Percentiles rank a stretch among this genome's conserved stretches.
These are phyloP conservation scores for Colletotrichum shisoi DNA, from an alignment of 2,329 filamentous ascomycete species.

Conservation along the genomic window DNA sequence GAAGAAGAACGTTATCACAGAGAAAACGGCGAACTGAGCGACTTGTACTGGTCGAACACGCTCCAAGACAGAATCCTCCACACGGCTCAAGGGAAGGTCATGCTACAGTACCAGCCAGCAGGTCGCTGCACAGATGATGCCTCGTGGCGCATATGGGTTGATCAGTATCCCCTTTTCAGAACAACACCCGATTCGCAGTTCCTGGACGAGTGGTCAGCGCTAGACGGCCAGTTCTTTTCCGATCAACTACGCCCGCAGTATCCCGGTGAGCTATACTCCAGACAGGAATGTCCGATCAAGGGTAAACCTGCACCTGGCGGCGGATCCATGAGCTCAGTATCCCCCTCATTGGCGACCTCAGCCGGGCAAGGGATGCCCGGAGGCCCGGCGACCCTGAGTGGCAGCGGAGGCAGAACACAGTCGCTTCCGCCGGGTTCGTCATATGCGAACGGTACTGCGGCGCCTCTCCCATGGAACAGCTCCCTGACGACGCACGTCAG, in stretches of 20 bases:
- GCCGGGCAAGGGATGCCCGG: neutral
- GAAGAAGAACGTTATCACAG: neutral
- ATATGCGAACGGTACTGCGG: neutral
- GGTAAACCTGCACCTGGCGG: neutral
- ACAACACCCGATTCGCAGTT: neutral
- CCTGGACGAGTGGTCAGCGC: neutral
- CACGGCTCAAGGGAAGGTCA: neutral
- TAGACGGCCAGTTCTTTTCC: neutral
- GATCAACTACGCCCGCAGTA: rapidly evolving
- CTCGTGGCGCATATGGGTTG: slow-evolving; percentile 6
- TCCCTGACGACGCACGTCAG: neutral
- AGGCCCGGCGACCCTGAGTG: neutral
- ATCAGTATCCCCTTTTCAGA: neutral
- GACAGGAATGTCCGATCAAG: neutral
- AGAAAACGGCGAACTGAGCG: neutral
- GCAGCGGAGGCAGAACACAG: neutral
- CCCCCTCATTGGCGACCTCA: neutral
- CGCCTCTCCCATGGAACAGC: neutral
- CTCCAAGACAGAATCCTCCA: neutral
- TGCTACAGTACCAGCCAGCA: slow-evolving; percentile 21
- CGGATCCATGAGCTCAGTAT: neutral
- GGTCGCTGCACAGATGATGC: slow-evolving; percentile 1
- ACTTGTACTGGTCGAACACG: neutral
- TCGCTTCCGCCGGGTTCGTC: neutral
- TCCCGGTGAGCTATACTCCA: neutral